Base-by-base conservation (phyloP, 345 rosid genomes). In the Eucalyptus cladocalyx region DNA sequence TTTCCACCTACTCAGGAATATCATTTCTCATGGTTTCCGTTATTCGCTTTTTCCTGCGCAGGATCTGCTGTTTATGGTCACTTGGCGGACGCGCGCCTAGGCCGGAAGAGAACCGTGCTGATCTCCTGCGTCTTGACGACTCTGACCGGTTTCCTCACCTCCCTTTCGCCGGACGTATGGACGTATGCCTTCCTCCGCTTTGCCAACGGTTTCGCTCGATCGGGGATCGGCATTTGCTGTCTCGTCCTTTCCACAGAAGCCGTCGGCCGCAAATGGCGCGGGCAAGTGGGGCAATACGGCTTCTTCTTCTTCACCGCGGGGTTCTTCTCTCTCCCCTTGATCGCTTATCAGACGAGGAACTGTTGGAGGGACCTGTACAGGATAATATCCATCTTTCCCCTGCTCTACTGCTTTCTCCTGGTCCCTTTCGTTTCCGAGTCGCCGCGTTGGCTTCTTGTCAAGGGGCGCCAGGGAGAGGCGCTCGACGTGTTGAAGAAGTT, bases 291-390 rank as follows among this genome's bases (percentile, higher is more conserved):
- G 11, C 97, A 96, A 69, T 96, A 92, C 53, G 97, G 97, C 43
- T 96, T 97, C 94, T 93, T 95, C 90, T 93, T 97, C 91, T 96
- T 95, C 96, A 90, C 97, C 9, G 89, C 87, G 23, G 98, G 99
- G 30, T 95, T 97, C 86, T 88, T 95, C 42, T 95, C 97, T n/a
- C 93, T 97, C 4, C 97, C 97, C 8, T 87, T 94, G 9, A 90
- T 96, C 60, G 97, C 94, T 87, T 94, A 91, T 80, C 92, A 90
- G 83, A 93, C 95, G n/a, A 94, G 94, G 90, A 90, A 89, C 34
- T 89, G 91, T 17, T 97, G 98, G 99, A 93, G 98, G 86, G 88
- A 90, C 86, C 72, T 95, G 6, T 94, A 94, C 91, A 88, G 87
- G 76, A 94, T 94, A 89, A 87, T 95, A 24, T 93, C 99, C 11